Percentiles rank a stretch among this genome's conserved stretches.
phyloP scores from a whole-genome alignment of 129 eudicot species.

The Flaveria linearis region DNA sequence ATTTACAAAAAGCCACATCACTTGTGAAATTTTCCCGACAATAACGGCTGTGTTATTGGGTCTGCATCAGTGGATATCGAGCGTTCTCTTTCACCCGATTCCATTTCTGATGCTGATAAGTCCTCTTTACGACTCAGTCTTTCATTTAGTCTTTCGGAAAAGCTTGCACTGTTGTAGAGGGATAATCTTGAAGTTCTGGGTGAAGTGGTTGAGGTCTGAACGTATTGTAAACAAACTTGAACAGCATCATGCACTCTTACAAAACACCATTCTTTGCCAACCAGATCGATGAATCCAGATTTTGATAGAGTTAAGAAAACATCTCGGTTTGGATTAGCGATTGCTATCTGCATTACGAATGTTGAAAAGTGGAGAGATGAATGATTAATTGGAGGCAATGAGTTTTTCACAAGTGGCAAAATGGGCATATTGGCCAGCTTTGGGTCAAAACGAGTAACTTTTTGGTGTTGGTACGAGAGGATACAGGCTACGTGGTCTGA shows the following conservation, averaged over 20 bases:
- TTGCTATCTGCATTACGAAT: conserved; percentile 60
- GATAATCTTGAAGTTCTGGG: conserved; percentile 44
- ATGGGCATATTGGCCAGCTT: too few species aligned
- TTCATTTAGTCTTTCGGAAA: conserved; percentile 47
- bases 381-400: background rate
- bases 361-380: conserved; percentile 10
- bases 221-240: conserved; percentile 85
- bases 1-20: conserved; percentile 16
- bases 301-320: conserved; percentile 68
- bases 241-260: conserved; percentile 98
- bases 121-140: conserved; percentile 49
- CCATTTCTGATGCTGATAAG: conserved; percentile 43
- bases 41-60: conserved; percentile 55
- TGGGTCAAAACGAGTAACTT: too few species aligned
- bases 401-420: background rate
- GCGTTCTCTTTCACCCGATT: conserved; percentile 50
- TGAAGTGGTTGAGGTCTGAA: conserved; percentile 46
- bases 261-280: conserved; percentile 93
- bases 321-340: conserved; percentile 85
- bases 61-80: conserved; percentile 31
- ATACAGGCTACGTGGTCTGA: too few species aligned
- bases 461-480: too few species aligned
- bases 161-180: conserved; percentile 45
- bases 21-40: conserved; percentile 35
- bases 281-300: conserved; percentile 81